phyloP scores from a whole-genome alignment of 257 asterid species.

The Lithospermum erythrorhizon region DNA sequence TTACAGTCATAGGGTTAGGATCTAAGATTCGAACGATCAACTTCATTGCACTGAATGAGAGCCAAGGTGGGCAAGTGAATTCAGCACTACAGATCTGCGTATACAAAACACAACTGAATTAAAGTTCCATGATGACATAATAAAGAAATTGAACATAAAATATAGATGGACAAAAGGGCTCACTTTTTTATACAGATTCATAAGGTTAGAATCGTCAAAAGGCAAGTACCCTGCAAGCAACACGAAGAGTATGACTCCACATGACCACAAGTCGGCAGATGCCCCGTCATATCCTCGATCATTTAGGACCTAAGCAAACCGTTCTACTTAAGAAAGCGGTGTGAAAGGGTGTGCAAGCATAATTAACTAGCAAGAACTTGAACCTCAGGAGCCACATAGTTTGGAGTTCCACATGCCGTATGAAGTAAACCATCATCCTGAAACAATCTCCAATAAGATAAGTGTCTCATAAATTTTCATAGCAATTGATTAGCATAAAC shows the following conservation, averaged over 20 bases:
- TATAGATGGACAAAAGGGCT: conserved; percentile 21
- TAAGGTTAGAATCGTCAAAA: conserved; percentile 76
- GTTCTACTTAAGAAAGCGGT: neutral
- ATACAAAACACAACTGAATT: conserved; percentile 8
- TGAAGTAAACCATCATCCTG: conserved; percentile 96
- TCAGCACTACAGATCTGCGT: conserved; percentile 73
- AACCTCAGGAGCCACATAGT: conserved; percentile 98
- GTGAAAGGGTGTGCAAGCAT: conserved; percentile 2
- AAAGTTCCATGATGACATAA: conserved; percentile 11
- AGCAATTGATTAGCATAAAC: neutral
- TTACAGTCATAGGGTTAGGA: conserved; percentile 74
- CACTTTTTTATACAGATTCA: conserved; percentile 74
- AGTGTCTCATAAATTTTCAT: neutral
- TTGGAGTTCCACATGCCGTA: conserved; percentile 96
- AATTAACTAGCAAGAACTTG: conserved; percentile 1
- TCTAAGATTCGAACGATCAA: conserved; percentile 70
- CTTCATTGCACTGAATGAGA: conserved; percentile 74
- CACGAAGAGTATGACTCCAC: conserved; percentile 91
- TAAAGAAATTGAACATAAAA: neutral
- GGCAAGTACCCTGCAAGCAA: conserved; percentile 97
- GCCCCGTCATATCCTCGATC: conserved; percentile 90
- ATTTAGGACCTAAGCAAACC: conserved; percentile 46
- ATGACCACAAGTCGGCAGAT: conserved; percentile 87
- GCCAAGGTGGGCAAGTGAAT: conserved; percentile 96
- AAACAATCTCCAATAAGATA: conserved; percentile 11